Evolutionary conservation across 2,329 filamentous ascomycete genomes (phyloP), one percentile per base, ranked within the genome.

Genomic region (Monilinia vaccinii-corymbosi): DNA sequence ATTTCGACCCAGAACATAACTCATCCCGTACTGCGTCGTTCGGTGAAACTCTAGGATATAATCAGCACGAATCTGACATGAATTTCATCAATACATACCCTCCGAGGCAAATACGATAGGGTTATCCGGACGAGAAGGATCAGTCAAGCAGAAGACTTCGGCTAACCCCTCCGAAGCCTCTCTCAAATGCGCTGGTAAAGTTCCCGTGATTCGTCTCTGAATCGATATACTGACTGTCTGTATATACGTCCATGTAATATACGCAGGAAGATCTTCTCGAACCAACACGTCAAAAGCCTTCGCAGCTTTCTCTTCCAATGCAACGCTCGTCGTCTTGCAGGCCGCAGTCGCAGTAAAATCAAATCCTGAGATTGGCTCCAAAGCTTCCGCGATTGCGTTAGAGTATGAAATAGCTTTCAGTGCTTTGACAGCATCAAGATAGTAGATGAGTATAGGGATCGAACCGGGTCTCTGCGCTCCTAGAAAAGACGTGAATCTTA

Each of bases 61-160:
- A n/a, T 34, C 51, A 55, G 62, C 36, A 44, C 14, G 60, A n/a
- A 32, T 48, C 13, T 7, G 28, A 2, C 36, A 40, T 1, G 25
- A 13, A 28, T 23, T 45, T 14, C 14, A 52, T 31, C 2, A 13
- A 18, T 9, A 67, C 71, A 63, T 69, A 87, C 85, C 85, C 78
- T 89, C 85, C 4, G 86, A 90, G 8, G 86, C 86, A 72, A 91
- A 89, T 2, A 91, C 82, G 62, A 91, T 88, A 0, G 87, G 88
- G 68, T 91, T 90, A 63, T 90, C 88, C 2, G 80, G 76, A 60
- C 87, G 77, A 1, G 85, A 87, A 10, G 88, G 87, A 70, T 92
- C 88, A 0, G 86, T 88, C 58, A 91, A 72, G 69, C 87, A 91
- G 66, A 91, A 91, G 0, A 89, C 87, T 69, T 91, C 87, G 0